A percentile compares a stretch with the other conserved stretches of the same genome.
Evolutionary conservation across 2,329 filamentous ascomycete species (phyloP).

Genomic region (Aureobasidium pullulans): DNA sequence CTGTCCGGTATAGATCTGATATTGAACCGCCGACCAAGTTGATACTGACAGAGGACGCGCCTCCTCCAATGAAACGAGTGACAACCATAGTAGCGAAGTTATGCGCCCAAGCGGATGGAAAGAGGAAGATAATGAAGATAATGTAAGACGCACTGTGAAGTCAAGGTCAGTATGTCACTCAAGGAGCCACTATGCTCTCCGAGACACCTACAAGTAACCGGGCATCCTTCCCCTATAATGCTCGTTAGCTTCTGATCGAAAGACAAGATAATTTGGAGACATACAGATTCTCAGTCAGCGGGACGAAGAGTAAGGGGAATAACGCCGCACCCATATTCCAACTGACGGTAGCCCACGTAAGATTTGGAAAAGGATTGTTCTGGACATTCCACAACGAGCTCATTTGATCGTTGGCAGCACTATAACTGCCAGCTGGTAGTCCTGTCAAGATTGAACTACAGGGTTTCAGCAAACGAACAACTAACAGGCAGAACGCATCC

Average conservation of each 20-base stretch:
- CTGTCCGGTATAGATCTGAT: slow-evolving; percentile 27
- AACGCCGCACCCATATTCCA: slow-evolving; percentile 29
- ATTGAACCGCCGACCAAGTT: slow-evolving; percentile 25
- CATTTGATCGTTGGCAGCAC: slow-evolving; percentile 21
- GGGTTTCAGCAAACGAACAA: not conserved
- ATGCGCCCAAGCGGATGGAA: slow-evolving; percentile 23
- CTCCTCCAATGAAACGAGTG: slow-evolving; percentile 25
- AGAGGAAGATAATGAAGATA: slow-evolving; percentile 20
- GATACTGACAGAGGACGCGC: slow-evolving; percentile 23
- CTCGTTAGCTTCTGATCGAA: not conserved
- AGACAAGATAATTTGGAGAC: not conserved
- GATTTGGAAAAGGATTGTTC: slow-evolving; percentile 27
- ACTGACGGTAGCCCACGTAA: slow-evolving; percentile 23
- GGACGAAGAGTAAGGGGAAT: slow-evolving; percentile 25
- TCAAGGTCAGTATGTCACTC: not conserved
- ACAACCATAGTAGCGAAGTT: slow-evolving; percentile 24
- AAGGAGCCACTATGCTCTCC: not conserved
- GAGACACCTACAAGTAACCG: slow-evolving; percentile 19
- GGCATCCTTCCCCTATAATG: slow-evolving; percentile 19
- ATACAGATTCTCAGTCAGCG: slow-evolving; percentile 24
- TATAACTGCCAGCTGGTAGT: slow-evolving; percentile 24
- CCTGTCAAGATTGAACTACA: slow-evolving; percentile 24
- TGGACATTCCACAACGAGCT: slow-evolving; percentile 33
- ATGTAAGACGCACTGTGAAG: slow-evolving; percentile 19
- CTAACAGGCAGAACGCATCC: not conserved